Conservation (phyloP, 164 flowering plant genomes). For the Akebia trifoliata region DNA sequence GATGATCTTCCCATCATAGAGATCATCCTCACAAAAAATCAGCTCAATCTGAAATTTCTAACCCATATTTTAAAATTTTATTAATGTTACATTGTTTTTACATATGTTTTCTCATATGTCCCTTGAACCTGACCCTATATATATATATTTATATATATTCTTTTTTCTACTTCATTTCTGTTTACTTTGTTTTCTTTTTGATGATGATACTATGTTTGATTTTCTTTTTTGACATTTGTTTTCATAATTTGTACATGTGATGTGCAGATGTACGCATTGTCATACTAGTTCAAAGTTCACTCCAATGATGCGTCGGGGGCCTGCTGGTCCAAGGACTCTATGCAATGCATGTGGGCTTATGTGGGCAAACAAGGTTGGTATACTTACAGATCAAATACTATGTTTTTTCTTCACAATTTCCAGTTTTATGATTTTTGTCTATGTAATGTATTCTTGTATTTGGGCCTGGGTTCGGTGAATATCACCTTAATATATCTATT, state of each 20-base stretch:
- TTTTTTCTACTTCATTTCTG: neutral
- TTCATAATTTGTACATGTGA: constrained; percentile 2
- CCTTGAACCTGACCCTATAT: too few species aligned
- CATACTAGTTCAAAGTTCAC: constrained; percentile 53
- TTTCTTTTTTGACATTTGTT: neutral
- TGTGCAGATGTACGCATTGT: constrained; percentile 51
- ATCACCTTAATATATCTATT: too few species aligned
- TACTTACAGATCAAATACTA: neutral
- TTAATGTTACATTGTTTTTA: too few species aligned
- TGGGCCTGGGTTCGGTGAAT: neutral
- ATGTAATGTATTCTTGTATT: too few species aligned
- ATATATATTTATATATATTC: too few species aligned
- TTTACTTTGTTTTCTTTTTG: neutral
- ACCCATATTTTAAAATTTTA: too few species aligned
- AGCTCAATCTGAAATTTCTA: too few species aligned
- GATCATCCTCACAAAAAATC: too few species aligned
- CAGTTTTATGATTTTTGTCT: neutral
- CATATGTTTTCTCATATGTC: too few species aligned
- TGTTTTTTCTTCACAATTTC: neutral
- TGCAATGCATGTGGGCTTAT: too few species aligned
- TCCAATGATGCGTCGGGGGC: constrained; percentile 77
- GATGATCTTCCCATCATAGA: too few species aligned
- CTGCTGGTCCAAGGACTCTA: constrained; percentile 56
- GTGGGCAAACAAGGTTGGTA: constrained; percentile 60
- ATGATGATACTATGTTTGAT: neutral